Evolutionary conservation across 805 yeast genomes (phyloP).

Genomic region (Candida broadrunensis): DNA sequence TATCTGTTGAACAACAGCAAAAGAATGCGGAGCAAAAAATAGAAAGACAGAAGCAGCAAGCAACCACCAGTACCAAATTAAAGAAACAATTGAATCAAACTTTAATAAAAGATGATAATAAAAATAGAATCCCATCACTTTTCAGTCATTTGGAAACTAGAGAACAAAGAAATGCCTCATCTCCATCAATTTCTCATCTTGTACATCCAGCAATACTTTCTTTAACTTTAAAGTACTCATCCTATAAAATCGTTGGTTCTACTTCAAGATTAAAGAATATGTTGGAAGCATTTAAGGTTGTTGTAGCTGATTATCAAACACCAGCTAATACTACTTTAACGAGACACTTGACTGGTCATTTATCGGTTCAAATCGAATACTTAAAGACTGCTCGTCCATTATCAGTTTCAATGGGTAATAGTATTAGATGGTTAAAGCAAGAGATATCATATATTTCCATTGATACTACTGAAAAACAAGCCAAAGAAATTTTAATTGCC

Average conservation of each 20-base stretch:
- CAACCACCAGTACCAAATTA: slow-evolving; percentile 45
- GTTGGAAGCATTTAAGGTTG: slow-evolving; percentile 78
- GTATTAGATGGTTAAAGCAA: slow-evolving; percentile 95
- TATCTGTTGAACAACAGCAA: slow-evolving; percentile 44
- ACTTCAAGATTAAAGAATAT: slow-evolving; percentile 80
- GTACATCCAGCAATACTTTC: slow-evolving; percentile 86
- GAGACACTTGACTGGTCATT: slow-evolving; percentile 82
- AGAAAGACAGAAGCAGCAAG: slow-evolving; percentile 36
- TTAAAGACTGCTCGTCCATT: slow-evolving; percentile 88
- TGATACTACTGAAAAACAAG: slow-evolving; percentile 63
- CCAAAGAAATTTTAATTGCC: slow-evolving; percentile 60
- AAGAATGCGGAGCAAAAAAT: slow-evolving; percentile 40
- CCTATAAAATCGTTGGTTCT: slow-evolving; percentile 87
- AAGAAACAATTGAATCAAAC: slow-evolving; percentile 55
- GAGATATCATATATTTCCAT: slow-evolving; percentile 81
- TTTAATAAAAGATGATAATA: slow-evolving; percentile 36
- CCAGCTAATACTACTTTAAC: slow-evolving; percentile 83
- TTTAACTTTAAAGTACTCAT: slow-evolving; percentile 75
- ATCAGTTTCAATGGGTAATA: slow-evolving; percentile 94
- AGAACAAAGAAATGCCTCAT: slow-evolving; percentile 65
- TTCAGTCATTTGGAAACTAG: slow-evolving; percentile 80
- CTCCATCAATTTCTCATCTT: slow-evolving; percentile 56
- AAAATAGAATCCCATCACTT: slow-evolving; percentile 53
- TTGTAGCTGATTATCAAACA: slow-evolving; percentile 76
- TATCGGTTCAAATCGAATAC: slow-evolving; percentile 90